Conservation (phyloP, 106 monocot genomes). For the Dioscorea zingiberensis region DNA sequence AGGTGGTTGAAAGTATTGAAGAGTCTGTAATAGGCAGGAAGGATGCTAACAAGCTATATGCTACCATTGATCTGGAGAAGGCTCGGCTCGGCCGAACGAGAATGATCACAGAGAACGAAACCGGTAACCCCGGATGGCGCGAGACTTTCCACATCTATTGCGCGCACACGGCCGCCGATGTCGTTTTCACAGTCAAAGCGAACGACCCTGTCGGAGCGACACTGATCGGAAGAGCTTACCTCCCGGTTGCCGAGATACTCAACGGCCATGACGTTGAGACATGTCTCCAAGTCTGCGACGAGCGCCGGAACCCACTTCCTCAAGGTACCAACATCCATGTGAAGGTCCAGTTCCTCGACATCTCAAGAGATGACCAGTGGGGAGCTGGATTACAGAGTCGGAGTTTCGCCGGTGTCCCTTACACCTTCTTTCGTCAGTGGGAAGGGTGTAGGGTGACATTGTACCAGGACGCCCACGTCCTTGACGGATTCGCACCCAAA, state of each 20-base stretch:
- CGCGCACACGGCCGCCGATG: conserved; percentile 18
- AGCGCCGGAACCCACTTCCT: background rate
- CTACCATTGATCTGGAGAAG: conserved; percentile 23
- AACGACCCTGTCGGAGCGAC: conserved; percentile 18
- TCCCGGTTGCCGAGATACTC: conserved; percentile 18
- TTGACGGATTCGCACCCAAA: conserved; percentile 7
- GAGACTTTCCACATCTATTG: conserved; percentile 32
- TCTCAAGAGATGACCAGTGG: conserved; percentile 14
- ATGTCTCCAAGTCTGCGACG: conserved; percentile 12
- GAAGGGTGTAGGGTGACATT: conserved; percentile 17
- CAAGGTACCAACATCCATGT: conserved; percentile 22
- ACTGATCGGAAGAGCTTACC: conserved; percentile 25
- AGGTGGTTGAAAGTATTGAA: conserved; percentile 37
- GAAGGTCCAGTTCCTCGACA: conserved; percentile 10
- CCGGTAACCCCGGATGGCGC: conserved; percentile 16
- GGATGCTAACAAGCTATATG: conserved; percentile 22
- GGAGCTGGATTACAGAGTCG: conserved; percentile 1
- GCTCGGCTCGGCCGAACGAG: conserved; percentile 26
- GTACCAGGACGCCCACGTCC: conserved; percentile 35
- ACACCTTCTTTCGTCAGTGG: conserved; percentile 28
- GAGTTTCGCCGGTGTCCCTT: conserved; percentile 19
- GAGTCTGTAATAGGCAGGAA: conserved; percentile 31
- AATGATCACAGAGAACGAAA: conserved; percentile 8
- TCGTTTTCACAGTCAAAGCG: conserved; percentile 28
- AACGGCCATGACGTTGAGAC: conserved; percentile 4